These are phyloP conservation scores for Amanita exitialis DNA, from an alignment of 768 basidiomycete species.

Conservation along the genomic window DNA sequence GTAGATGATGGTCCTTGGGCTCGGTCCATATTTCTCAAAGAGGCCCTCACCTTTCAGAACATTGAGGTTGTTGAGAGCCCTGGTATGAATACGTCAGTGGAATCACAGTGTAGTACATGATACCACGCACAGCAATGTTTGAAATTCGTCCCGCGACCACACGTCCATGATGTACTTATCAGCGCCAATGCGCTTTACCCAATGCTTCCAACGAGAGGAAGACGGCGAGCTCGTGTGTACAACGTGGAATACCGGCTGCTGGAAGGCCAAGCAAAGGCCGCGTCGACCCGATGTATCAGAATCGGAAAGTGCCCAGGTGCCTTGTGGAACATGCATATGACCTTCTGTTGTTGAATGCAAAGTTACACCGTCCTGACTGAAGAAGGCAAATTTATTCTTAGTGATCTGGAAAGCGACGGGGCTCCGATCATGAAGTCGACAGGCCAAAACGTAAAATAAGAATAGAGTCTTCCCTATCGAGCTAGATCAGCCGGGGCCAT, in stretches of 20 bases:
- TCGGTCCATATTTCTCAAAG: conserved; percentile 8
- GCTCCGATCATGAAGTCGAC: too few species aligned
- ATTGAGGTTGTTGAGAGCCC: not conserved
- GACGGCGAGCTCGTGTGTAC: conserved; percentile 6
- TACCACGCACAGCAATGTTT: conserved; percentile 5
- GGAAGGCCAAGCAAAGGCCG: not conserved
- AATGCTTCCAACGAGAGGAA: conserved; percentile 4
- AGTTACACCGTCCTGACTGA: not conserved
- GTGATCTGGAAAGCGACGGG: too few species aligned
- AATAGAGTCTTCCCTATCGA: too few species aligned
- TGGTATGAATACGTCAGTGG: conserved; percentile 3
- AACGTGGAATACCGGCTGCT: not conserved
- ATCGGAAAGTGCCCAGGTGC: conserved; percentile 1
- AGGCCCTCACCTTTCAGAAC: conserved; percentile 1
- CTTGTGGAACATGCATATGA: not conserved
- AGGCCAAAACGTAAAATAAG: too few species aligned
- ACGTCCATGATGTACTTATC: conserved; percentile 6
- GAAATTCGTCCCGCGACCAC: not conserved
- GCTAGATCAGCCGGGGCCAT: conserved; percentile 1
- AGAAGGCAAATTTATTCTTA: not conserved
- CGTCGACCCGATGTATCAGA: not conserved
- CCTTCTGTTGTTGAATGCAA: not conserved
- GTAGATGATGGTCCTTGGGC: conserved; percentile 2
- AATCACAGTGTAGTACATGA: not conserved
- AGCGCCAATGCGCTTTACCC: conserved; percentile 1